Conservation (phyloP, 768 basidiomycete genomes). For the Exsudoporus frostii region DNA sequence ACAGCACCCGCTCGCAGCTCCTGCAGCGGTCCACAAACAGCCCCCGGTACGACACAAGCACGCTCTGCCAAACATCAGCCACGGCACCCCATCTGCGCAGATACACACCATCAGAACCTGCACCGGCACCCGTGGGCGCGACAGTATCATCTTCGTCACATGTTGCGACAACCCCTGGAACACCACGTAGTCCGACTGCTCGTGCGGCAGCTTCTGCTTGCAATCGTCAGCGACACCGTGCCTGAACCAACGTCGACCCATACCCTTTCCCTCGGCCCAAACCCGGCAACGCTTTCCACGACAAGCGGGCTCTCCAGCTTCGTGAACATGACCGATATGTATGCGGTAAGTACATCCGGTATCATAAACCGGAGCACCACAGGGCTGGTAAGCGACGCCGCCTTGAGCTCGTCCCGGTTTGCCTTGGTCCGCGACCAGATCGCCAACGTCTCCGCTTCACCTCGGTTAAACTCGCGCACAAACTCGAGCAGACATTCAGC, state of each 20-base stretch:
- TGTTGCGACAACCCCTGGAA: slow-evolving; percentile 68
- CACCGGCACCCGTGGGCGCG: slow-evolving; percentile 50
- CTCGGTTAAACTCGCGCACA: slow-evolving; percentile 55
- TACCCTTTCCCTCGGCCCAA: slow-evolving; percentile 73
- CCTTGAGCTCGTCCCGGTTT: slow-evolving; percentile 11
- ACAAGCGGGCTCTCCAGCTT: slow-evolving; percentile 37
- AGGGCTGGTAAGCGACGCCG: slow-evolving; percentile 16
- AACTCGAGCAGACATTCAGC: slow-evolving; percentile 49
- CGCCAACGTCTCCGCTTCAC: slow-evolving; percentile 32
- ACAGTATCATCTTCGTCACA: slow-evolving; percentile 55
- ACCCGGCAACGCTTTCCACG: slow-evolving; percentile 64
- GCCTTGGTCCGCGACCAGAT: slow-evolving; percentile 47
- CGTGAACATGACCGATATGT: slow-evolving; percentile 48
- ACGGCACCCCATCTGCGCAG: not conserved
- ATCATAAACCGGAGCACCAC: slow-evolving; percentile 57
- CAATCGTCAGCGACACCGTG: not conserved
- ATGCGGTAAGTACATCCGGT: slow-evolving; percentile 63
- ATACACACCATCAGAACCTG: slow-evolving; percentile 47
- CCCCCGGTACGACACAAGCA: slow-evolving; percentile 54
- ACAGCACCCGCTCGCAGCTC: slow-evolving; percentile 62
- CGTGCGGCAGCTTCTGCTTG: slow-evolving; percentile 60
- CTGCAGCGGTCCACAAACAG: slow-evolving; percentile 62
- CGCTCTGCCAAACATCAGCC: slow-evolving; percentile 33
- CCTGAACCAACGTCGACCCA: not conserved
- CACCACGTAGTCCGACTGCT: slow-evolving; percentile 62